Evolutionary conservation across 139 green algal genomes (phyloP).

Genomic region (Picochlorum sp.): DNA sequence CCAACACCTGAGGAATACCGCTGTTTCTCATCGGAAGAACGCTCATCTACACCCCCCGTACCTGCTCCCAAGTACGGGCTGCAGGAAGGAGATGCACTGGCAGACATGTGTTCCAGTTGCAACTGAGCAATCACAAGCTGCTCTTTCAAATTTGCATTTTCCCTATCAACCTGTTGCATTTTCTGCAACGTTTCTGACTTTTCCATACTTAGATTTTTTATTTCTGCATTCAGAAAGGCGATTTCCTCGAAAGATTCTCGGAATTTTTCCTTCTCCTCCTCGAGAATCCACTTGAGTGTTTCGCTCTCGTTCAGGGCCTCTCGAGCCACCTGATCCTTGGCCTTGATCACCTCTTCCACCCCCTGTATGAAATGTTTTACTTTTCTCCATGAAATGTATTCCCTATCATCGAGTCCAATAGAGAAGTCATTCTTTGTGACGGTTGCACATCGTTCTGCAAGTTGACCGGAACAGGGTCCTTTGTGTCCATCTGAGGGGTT

Average conservation of each 20-base stretch:
- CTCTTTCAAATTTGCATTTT: background rate
- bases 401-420: no score
- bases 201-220: constrained; percentile 6
- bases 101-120: background rate
- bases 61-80: background rate
- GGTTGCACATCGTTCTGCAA: no score
- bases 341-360: background rate
- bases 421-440: no score
- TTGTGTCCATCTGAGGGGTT: no score
- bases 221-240: constrained; percentile 5
- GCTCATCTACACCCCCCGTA: no score
- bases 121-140: background rate
- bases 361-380: background rate
- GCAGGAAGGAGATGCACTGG: background rate
- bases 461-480: no score
- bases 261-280: constrained; percentile 17
- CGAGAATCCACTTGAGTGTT: background rate
- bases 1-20: no score
- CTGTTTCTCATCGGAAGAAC: no score
- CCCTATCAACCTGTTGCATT: background rate
- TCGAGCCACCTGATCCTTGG: background rate
- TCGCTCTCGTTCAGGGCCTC: background rate
- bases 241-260: background rate
- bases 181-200: constrained; percentile 7
- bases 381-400: background rate